Base-by-base conservation (phyloP, 1,139 yeast species). In the Kazachstania sp. region DNA sequence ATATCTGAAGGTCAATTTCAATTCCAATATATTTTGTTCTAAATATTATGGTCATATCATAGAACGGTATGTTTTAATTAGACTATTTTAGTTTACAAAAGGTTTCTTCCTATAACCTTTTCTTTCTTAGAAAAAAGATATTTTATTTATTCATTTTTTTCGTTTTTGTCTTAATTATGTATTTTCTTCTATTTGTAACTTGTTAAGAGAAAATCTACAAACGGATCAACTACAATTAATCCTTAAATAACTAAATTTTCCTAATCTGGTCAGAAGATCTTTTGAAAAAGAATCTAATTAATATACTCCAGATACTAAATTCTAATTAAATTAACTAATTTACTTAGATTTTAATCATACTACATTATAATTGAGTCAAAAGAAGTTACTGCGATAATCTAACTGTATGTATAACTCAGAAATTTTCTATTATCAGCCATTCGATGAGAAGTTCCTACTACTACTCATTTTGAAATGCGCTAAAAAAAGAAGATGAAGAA, bases 21-120 rank as follows among this genome's bases (percentile, higher is more conserved):
- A 11, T 40, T 40, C 37, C 30, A n/a, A 37, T 40, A 26, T 30
- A 16, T 30, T 38, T 32, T 40, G 31, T 4, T 31, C 13, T 40
- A 31, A 20, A 31, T 32, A 20, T 40, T 32, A 18, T 31, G 43
- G 43, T 40, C 43, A 40, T 31, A 32, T 40, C 30, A 40, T 31
- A 40, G 37, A 47, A 37, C 41, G 38, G 53, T 50, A 49, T 54
- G 50, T 53, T 53, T 49, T 43, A 39, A 48, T 45, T 45, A 51
- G 41, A 51, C 51, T 51, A 52, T 44, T 53, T 53, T 48, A 40
- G 47, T 53, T 54, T 53, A 47, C 43, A 37, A 15, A 19, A 44
- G 46, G 42, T 39, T 43, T 39, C 37, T 43, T 32, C 46, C 18
- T 44, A 36, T 11, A 44, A 19, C 37, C 37, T 44, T 29, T 51